Conservation (phyloP, 2,329 filamentous ascomycete genomes). For the Lecanicillium sp. region DNA sequence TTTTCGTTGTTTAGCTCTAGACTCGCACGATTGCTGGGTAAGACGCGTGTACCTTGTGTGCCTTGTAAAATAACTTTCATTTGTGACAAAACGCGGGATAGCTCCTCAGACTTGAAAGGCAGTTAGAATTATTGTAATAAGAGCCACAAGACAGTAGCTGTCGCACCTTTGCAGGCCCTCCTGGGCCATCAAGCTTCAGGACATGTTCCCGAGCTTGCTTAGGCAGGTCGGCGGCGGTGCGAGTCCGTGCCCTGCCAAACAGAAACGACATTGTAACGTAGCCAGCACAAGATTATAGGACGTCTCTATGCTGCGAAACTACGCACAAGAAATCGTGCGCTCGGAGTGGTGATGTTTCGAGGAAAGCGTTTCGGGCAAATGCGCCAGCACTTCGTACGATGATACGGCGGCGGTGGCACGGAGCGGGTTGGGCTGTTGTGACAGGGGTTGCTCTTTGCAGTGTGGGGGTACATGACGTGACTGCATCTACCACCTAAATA, state of each 20-base stretch:
- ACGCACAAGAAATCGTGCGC: too few species aligned
- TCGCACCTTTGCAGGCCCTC: constrained; percentile 38
- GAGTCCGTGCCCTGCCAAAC: constrained; percentile 44
- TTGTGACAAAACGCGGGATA: constrained; percentile 75
- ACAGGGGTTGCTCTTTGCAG: too few species aligned
- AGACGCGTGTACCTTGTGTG: constrained; percentile 61
- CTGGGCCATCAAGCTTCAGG: constrained; percentile 41
- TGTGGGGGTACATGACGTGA: too few species aligned
- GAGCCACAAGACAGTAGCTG: too few species aligned
- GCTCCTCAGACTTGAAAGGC: constrained; percentile 64
- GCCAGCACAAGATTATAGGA: background rate
- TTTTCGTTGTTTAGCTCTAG: background rate
- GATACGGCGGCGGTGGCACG: too few species aligned
- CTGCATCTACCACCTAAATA: too few species aligned
- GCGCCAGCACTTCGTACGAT: too few species aligned
- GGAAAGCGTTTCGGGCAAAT: too few species aligned
- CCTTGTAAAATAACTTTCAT: constrained; percentile 94
- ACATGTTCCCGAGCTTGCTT: constrained; percentile 50
- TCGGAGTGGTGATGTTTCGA: too few species aligned
- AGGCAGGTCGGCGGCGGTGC: constrained; percentile 45
- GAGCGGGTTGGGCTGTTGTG: too few species aligned
- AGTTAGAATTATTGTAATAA: constrained; percentile 6
- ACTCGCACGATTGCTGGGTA: background rate
- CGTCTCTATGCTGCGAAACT: background rate
- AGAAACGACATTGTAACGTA: constrained; percentile 42